Conservation (phyloP, 345 rosid genomes). For the Xanthoceras sorbifolium region DNA sequence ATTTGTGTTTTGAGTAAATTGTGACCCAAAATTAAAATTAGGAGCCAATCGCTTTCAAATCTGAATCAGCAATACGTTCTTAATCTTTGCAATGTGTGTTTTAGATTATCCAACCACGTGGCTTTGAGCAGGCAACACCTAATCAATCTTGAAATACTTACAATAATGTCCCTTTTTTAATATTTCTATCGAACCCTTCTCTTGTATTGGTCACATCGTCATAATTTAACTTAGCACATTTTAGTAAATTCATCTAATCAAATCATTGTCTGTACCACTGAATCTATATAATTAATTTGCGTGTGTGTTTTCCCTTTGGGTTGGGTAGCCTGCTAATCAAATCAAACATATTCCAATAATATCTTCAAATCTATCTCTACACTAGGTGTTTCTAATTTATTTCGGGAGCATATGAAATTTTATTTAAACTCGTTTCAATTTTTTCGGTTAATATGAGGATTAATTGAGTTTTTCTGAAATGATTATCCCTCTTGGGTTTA, state of each 20-base stretch:
- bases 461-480: too few species aligned
- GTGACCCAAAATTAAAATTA: not conserved
- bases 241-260: not conserved
- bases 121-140: not conserved
- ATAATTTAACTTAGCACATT: not conserved
- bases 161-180: not conserved
- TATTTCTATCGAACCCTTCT: not conserved
- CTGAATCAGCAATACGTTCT: constrained; percentile 28
- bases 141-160: not conserved
- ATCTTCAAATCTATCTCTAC: not conserved
- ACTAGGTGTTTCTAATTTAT: too few species aligned
- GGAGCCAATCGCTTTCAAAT: constrained; percentile 9
- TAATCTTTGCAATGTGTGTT: not conserved
- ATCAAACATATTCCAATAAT: not conserved
- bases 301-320: too few species aligned
- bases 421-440: too few species aligned
- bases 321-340: too few species aligned
- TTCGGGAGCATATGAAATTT: too few species aligned
- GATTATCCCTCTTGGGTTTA: too few species aligned
- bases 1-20: not conserved
- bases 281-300: too few species aligned
- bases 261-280: not conserved
- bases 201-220: not conserved
- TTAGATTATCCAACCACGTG: not conserved
- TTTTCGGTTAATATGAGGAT: too few species aligned